A percentile compares a stretch with the other conserved stretches of the same genome.
phyloP scores from a whole-genome alignment of 345 rosid species.

The Brassica incana region DNA sequence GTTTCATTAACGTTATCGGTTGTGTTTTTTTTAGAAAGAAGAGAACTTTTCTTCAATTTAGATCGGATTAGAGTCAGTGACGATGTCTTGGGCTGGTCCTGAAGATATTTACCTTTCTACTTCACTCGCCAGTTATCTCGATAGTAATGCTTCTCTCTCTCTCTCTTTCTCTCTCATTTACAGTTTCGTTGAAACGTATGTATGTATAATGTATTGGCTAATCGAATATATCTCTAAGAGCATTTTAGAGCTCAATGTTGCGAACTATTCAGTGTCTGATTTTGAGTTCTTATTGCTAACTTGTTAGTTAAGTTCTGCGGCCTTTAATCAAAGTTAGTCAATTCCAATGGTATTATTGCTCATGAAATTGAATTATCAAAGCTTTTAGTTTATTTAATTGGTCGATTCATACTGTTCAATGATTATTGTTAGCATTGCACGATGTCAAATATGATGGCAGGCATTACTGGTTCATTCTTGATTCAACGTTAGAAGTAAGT shows the following conservation, averaged over 20 bases:
- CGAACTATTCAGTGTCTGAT: background rate
- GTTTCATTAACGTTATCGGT: constrained; percentile 43
- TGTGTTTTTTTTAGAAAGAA: constrained; percentile 38
- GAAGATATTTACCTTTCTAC: background rate
- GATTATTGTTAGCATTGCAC: background rate
- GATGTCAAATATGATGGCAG: background rate
- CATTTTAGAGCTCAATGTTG: background rate
- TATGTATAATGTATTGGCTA: background rate
- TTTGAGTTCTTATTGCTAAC: background rate
- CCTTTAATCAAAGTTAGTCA: background rate
- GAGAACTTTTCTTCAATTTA: constrained; percentile 40
- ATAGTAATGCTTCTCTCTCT: background rate
- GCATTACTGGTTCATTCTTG: background rate
- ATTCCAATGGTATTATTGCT: background rate
- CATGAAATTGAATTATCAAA: background rate
- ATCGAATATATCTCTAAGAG: background rate
- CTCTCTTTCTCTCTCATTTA: background rate
- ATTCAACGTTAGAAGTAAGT: no score
- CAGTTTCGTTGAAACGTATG: background rate
- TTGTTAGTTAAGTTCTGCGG: background rate
- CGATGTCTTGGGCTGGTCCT: constrained; percentile 34
- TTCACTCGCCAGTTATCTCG: background rate
- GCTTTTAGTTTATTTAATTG: background rate
- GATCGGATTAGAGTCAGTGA: constrained; percentile 17
- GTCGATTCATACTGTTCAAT: background rate